Conservation (phyloP, 2,329 filamentous ascomycete species). For the Verticillium tricorpus region DNA sequence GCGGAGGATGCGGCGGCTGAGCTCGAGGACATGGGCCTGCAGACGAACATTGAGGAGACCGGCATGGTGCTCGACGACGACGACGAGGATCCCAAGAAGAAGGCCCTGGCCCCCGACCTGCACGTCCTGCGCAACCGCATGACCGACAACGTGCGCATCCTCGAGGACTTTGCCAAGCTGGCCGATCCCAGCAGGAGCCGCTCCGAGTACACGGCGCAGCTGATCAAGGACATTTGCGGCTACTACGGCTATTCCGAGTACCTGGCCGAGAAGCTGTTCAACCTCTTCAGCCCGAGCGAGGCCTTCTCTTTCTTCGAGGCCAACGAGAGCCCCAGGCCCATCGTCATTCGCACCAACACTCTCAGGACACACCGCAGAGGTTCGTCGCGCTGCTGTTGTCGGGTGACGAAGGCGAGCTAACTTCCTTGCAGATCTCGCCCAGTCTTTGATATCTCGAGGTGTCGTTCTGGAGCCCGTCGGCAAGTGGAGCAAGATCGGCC, state of each 20-base stretch:
- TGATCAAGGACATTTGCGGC: slow-evolving; percentile 86
- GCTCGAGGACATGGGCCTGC: slow-evolving; percentile 76
- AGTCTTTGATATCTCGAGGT: slow-evolving; percentile 90
- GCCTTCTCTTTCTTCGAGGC: slow-evolving; percentile 98
- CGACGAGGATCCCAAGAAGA: slow-evolving; percentile 57
- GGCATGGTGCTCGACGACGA: slow-evolving; percentile 62
- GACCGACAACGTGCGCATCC: slow-evolving; percentile 85
- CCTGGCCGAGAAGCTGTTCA: slow-evolving; percentile 93
- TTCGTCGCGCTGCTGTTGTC: too few species aligned
- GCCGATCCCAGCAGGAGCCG: slow-evolving; percentile 76
- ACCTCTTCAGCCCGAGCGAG: slow-evolving; percentile 86
- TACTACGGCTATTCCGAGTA: slow-evolving; percentile 97
- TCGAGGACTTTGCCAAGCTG: slow-evolving; percentile 83
- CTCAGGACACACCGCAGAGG: slow-evolving; percentile 64
- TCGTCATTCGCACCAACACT: slow-evolving; percentile 96
- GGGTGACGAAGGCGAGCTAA: too few species aligned
- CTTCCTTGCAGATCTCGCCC: slow-evolving; percentile 63
- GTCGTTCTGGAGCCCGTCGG: slow-evolving; percentile 95
- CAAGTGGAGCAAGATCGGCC: slow-evolving; percentile 97
- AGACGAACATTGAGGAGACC: slow-evolving; percentile 86
- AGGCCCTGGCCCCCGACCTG: slow-evolving; percentile 74
- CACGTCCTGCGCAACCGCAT: slow-evolving; percentile 85
- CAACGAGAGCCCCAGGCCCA: slow-evolving; percentile 89
- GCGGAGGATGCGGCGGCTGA: slow-evolving; percentile 82
- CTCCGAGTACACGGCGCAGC: slow-evolving; percentile 79